A percentile compares a stretch with the other conserved stretches of the same genome.
These are phyloP conservation scores for Spirogloea muscicola DNA, from an alignment of 139 green algal species.

Conservation along the genomic window DNA sequence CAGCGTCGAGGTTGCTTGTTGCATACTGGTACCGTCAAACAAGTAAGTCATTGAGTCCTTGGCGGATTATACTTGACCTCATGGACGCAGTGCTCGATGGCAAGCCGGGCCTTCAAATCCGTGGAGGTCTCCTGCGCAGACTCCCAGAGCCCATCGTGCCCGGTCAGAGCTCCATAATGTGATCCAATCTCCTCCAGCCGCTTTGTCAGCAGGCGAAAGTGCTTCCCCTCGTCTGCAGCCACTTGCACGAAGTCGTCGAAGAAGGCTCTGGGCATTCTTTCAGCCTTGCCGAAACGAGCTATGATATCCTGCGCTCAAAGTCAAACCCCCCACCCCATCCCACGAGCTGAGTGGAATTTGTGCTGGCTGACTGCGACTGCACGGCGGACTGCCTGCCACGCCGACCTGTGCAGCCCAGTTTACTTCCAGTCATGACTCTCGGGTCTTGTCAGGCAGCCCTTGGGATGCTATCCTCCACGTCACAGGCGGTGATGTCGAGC, in stretches of 20 bases:
- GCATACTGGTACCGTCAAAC: no score
- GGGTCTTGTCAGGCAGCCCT: no score
- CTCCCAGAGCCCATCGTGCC: constrained; percentile 78
- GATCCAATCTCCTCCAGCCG: constrained; percentile 65
- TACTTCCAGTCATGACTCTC: no score
- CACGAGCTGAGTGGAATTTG: not conserved
- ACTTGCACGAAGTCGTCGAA: constrained; percentile 62
- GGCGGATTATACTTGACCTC: no score
- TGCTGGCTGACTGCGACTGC: no score
- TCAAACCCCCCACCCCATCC: not conserved
- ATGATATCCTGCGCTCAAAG: constrained; percentile 51
- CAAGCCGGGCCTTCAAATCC: constrained; percentile 71
- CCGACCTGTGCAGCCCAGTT: no score
- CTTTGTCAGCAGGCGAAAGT: constrained; percentile 67
- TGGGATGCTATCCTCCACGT: no score
- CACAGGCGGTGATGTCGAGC: no score
- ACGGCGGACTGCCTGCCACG: no score
- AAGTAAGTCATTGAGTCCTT: no score
- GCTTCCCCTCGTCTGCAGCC: constrained; percentile 76
- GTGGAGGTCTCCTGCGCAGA: constrained; percentile 65
- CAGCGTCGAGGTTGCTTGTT: no score
- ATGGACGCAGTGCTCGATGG: constrained; percentile 88
- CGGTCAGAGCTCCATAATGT: constrained; percentile 66
- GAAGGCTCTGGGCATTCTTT: constrained; percentile 37
- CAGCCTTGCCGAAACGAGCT: constrained; percentile 34